Evolutionary conservation across 108 stramenopile species (phyloP).

Genomic region (Cyclostephanos tholiformis): DNA sequence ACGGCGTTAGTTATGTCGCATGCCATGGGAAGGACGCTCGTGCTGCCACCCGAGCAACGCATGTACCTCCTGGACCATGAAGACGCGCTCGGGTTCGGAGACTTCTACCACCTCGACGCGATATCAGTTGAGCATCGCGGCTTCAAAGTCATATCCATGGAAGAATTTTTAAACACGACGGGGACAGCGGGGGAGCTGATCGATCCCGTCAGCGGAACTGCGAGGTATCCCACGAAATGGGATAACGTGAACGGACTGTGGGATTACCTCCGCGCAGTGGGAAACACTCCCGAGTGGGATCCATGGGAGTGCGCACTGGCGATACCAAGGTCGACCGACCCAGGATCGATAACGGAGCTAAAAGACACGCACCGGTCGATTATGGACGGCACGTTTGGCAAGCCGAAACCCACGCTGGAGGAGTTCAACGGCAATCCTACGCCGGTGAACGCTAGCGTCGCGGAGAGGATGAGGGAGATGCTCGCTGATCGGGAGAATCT

Average conservation of each 20-base stretch:
- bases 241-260: slow-evolving; percentile 27
- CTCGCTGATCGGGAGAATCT: slow-evolving; percentile 50
- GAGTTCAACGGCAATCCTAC: slow-evolving; percentile 54
- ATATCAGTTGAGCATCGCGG: slow-evolving; percentile 55
- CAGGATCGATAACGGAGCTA: slow-evolving; percentile 35
- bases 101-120: slow-evolving; percentile 79
- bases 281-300: slow-evolving; percentile 47
- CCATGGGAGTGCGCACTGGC: slow-evolving; percentile 57
- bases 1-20: slow-evolving; percentile 82
- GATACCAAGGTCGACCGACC: slow-evolving; percentile 42
- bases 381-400: slow-evolving; percentile 50
- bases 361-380: slow-evolving; percentile 40
- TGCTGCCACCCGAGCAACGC: slow-evolving; percentile 85
- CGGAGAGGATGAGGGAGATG: slow-evolving; percentile 65
- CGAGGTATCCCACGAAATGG: slow-evolving; percentile 67
- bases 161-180: slow-evolving; percentile 78
- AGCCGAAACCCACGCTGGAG: slow-evolving; percentile 48
- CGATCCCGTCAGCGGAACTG: slow-evolving; percentile 5
- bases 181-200: slow-evolving; percentile 50
- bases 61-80: slow-evolving; percentile 80
- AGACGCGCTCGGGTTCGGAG: slow-evolving; percentile 63
- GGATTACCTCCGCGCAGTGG: slow-evolving; percentile 52
- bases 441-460: slow-evolving; percentile 51
- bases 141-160: slow-evolving; percentile 71
- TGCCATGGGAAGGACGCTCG: slow-evolving; percentile 91